Evolutionary conservation across 2,329 filamentous ascomycete species (phyloP).

Genomic region (Cucurbitaria berberidis): DNA sequence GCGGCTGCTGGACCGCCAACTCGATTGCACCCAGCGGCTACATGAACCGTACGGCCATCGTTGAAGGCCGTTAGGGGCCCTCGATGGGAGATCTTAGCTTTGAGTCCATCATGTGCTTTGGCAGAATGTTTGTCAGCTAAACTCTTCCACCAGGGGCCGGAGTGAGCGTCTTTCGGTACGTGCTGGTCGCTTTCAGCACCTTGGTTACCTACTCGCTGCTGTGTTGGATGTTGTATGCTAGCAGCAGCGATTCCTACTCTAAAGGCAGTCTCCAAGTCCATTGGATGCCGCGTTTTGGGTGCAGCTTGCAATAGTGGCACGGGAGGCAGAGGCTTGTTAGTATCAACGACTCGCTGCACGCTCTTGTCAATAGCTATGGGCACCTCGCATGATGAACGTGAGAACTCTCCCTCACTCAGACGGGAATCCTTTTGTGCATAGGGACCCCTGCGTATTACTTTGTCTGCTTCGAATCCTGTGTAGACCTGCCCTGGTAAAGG

Average conservation of each 20-base stretch:
- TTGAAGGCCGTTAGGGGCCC: conserved; percentile 15
- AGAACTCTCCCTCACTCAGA: conserved; percentile 6
- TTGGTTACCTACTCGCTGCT: not conserved
- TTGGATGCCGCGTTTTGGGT: not conserved
- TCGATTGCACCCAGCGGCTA: conserved; percentile 18
- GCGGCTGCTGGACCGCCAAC: conserved; percentile 22
- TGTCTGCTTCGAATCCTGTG: not conserved
- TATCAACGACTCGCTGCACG: conserved; percentile 4
- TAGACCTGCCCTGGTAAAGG: not conserved
- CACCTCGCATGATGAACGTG: conserved; percentile 15
- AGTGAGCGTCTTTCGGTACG: not conserved
- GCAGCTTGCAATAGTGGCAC: conserved; percentile 7
- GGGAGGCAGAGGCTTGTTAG: conserved; percentile 23
- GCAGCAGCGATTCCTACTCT: not conserved
- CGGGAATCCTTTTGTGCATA: conserved; percentile 1
- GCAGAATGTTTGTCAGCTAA: conserved; percentile 2
- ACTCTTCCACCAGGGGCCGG: conserved; percentile 6
- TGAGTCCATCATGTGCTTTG: conserved; percentile 13
- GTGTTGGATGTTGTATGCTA: not conserved
- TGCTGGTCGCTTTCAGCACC: not conserved
- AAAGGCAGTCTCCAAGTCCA: not conserved
- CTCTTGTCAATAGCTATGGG: conserved; percentile 9
- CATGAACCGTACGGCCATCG: conserved; percentile 12
- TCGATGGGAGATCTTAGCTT: conserved; percentile 32
- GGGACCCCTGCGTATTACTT: not conserved